Percentiles rank a stretch among this genome's conserved stretches.
phyloP scores from a whole-genome alignment of 345 rosid genomes.

The Kandelia obovata region DNA sequence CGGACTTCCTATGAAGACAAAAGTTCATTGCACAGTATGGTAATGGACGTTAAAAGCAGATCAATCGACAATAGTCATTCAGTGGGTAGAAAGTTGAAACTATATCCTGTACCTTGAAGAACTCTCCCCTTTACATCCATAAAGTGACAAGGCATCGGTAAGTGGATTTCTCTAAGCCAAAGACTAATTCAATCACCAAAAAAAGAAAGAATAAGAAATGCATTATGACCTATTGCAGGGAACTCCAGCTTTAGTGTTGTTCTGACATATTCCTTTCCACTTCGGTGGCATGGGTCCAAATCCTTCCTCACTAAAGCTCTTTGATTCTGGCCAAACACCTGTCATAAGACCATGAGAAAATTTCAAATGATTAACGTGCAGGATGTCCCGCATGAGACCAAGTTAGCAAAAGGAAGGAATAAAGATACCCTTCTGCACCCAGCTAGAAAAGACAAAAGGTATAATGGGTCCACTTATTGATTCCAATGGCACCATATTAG shows the following conservation, averaged over 20 bases:
- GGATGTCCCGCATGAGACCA: no score
- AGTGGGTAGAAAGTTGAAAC: no score
- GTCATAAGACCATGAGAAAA: not conserved
- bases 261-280: slow-evolving; percentile 53
- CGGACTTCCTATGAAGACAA: no score
- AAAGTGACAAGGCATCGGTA: not conserved
- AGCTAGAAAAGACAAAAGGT: no score
- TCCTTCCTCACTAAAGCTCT: slow-evolving; percentile 58
- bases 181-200: not conserved
- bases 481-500: no score
- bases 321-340: slow-evolving; percentile 72
- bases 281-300: slow-evolving; percentile 46
- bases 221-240: slow-evolving; percentile 50
- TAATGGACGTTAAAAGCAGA: not conserved
- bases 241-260: slow-evolving; percentile 19
- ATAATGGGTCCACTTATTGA: no score
- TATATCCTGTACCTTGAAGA: not conserved
- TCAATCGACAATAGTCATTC: not conserved
- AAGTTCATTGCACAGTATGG: no score
- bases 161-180: not conserved
- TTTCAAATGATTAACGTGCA: not conserved
- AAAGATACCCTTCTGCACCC: not conserved
- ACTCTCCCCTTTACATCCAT: not conserved
- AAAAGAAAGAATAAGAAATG: not conserved
- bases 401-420: not conserved